Evolutionary conservation across 1,139 yeast genomes (phyloP), one percentile per base, ranked within the genome.

Genomic region (Geotrichum histeridarum): DNA sequence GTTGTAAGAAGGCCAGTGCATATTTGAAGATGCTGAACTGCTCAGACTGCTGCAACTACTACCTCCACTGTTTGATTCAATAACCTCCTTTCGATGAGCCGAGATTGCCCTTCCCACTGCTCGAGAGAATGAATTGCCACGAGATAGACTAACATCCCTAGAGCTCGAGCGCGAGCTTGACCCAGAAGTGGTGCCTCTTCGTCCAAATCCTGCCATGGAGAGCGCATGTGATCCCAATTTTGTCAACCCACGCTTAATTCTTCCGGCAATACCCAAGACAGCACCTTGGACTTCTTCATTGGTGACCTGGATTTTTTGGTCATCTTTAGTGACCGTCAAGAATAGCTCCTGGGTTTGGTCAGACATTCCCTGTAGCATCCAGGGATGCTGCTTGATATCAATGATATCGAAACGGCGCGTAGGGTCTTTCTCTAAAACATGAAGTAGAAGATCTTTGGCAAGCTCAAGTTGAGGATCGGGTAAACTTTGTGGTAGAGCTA

Each of bases 371-470:
- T 81, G 76, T 35, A 80, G 66, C 8, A 88, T 80, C 72, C 95
- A 90, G 0, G 91, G 87, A 70, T 93, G 97, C 9, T 71, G 71
- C 68, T 91, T 93, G 58, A 91, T 86, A 31, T 85, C 89, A 14
- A 75, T 70, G 39, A 93, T 83, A 30, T 83, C 84, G 36, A 86
- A 80, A 65, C 99, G 78, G 42, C 78, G 73, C 2, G 70, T 65
- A 0, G 95, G 90, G 65, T 89, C 80, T 65, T 90, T 93, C 50
- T 79, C 82, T 45, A 94, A 75, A 63, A 94, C 66, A 62, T 78
- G 78, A 1, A 66, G 56, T 37, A 94, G 67, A 50, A 94, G 72
- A 64, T 89, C 93, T 57, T 82, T 81, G 1, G 88, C 91, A 39
- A 62, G 55, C 45, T 61, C 65, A 52, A 69, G 58, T 47, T 68